Evolutionary conservation across 2,329 filamentous ascomycete species (phyloP).

Genomic region (Biscogniauxia sp.): DNA sequence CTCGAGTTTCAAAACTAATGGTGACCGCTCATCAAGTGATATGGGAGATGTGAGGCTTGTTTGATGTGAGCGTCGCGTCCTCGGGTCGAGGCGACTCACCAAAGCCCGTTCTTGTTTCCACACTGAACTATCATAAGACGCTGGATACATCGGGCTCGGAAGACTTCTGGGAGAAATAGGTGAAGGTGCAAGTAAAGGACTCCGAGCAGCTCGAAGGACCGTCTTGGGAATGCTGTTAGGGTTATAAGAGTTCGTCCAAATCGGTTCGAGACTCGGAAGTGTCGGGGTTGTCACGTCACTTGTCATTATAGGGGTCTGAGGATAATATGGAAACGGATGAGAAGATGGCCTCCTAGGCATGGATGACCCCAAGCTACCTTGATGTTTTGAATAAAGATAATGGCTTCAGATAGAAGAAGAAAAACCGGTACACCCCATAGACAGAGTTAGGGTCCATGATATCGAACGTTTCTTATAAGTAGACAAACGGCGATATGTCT

Average conservation of each 20-base stretch:
- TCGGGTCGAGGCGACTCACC: conserved; percentile 34
- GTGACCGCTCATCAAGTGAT: conserved; percentile 32
- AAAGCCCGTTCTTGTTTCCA: conserved; percentile 36
- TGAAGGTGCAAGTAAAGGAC: conserved; percentile 28
- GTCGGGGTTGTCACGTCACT: conserved; percentile 32
- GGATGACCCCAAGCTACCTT: not conserved
- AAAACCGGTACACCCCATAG: not conserved
- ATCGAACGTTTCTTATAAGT: conserved; percentile 18
- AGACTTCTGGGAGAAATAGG: conserved; percentile 31
- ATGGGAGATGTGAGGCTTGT: conserved; percentile 22
- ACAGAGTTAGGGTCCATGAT: conserved; percentile 3
- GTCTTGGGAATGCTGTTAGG: conserved; percentile 22
- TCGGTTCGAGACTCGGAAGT: conserved; percentile 35
- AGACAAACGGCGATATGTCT: conserved; percentile 14
- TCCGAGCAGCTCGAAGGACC: conserved; percentile 24
- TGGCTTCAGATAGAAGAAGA: not conserved
- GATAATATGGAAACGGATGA: not conserved
- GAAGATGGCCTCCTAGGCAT: conserved; percentile 8
- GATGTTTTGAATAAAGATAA: conserved; percentile 7
- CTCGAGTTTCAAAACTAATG: conserved; percentile 26
- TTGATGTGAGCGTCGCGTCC: conserved; percentile 18
- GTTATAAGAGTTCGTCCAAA: conserved; percentile 34
- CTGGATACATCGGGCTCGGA: conserved; percentile 35
- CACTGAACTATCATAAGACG: conserved; percentile 34
- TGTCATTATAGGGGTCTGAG: conserved; percentile 13